Conservation (phyloP, 495 filamentous ascomycete species). For the Pyrenopolyporus hunteri region DNA sequence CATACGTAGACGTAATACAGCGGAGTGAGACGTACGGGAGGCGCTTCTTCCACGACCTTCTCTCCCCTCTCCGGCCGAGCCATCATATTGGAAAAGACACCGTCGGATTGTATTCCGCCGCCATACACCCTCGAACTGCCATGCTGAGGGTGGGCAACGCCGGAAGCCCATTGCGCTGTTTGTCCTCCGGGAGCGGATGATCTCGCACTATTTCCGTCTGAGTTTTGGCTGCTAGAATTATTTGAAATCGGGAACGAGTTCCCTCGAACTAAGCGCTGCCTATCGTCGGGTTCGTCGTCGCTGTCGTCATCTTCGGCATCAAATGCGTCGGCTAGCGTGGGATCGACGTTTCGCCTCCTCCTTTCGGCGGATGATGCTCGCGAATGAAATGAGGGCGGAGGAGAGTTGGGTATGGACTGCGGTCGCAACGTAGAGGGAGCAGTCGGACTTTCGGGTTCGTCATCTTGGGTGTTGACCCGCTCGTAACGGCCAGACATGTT, state of each 20-base stretch:
- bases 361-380: constrained; percentile 74
- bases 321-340: constrained; percentile 88
- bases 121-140: constrained; percentile 60
- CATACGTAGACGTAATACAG: neutral
- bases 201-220: constrained; percentile 17
- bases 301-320: constrained; percentile 75
- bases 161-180: constrained; percentile 30
- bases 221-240: constrained; percentile 16
- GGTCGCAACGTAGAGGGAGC: constrained; percentile 41
- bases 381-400: constrained; percentile 93
- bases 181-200: constrained; percentile 19
- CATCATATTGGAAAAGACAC: constrained; percentile 92
- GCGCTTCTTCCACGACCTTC: constrained; percentile 82
- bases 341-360: constrained; percentile 63
- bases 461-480: constrained; percentile 61
- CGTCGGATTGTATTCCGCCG: constrained; percentile 76
- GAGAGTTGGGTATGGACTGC: constrained; percentile 73
- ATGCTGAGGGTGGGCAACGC: constrained; percentile 42
- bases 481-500: constrained; percentile 87
- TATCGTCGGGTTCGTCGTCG: constrained; percentile 79
- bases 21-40: constrained; percentile 74
- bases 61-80: constrained; percentile 89
- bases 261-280: constrained; percentile 82
- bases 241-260: constrained; percentile 53
- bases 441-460: constrained; percentile 50